Conservation (phyloP, 163 green algal species). For the Scenedesmus sp. region DNA sequence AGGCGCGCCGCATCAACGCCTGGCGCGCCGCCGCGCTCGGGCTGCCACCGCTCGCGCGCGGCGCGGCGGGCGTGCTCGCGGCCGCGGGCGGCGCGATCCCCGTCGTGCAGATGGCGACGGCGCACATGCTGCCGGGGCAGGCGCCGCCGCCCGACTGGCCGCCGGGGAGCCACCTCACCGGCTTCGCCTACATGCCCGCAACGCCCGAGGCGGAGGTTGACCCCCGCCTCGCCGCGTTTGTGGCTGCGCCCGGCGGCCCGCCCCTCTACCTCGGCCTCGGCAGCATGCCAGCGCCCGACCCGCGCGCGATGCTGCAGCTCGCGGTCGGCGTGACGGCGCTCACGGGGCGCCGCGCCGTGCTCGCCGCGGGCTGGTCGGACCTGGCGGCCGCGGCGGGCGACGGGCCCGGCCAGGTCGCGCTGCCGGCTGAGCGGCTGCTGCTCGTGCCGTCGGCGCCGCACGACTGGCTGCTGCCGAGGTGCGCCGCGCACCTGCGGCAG, state of each 20-base stretch:
- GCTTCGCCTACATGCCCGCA: slow-evolving; percentile 4
- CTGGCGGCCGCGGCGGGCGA: neutral
- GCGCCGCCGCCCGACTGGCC: slow-evolving; percentile 25
- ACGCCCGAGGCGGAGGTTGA: slow-evolving; percentile 12
- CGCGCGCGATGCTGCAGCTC: slow-evolving; percentile 13
- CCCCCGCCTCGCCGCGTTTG: neutral
- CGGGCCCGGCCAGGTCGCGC: neutral
- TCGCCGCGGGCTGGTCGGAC: slow-evolving; percentile 40
- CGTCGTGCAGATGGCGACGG: slow-evolving; percentile 34
- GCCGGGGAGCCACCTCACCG: slow-evolving; percentile 12
- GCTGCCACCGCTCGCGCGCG: slow-evolving; percentile 12
- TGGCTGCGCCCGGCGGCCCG: neutral
- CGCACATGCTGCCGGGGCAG: slow-evolving; percentile 5
- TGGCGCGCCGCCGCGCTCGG: slow-evolving; percentile 22
- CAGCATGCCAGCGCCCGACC: slow-evolving; percentile 33
- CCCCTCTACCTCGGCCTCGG: slow-evolving; percentile 42
- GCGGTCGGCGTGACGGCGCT: neutral
- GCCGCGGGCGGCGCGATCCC: slow-evolving; percentile 3
- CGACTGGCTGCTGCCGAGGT: slow-evolving; percentile 44
- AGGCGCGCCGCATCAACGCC: slow-evolving; percentile 12
- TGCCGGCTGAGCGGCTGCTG: slow-evolving; percentile 34
- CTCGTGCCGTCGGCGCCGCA: slow-evolving; percentile 15
- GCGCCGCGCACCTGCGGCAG: too few species aligned
- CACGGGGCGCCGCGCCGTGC: slow-evolving; percentile 23
- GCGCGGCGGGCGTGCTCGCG: slow-evolving; percentile 4